Percentiles rank a stretch among this genome's conserved stretches.
Conservation (phyloP, 2,329 filamentous ascomycete species). For the Dactylonectria macrodidyma region DNA sequence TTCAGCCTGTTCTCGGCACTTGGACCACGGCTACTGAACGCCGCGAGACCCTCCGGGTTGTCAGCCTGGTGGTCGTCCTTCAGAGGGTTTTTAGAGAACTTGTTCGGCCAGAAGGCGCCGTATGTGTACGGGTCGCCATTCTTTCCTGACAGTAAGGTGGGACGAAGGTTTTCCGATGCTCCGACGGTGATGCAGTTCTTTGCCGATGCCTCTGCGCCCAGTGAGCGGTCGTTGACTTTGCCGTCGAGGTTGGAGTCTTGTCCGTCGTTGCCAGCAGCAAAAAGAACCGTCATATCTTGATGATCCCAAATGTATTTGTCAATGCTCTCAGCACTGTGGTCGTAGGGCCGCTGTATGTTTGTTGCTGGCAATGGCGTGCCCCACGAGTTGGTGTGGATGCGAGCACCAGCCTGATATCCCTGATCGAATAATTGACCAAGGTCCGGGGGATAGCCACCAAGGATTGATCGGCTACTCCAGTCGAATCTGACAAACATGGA, state of each 20-base stretch:
- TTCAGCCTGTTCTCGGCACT: not conserved
- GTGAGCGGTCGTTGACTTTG: slow-evolving; percentile 1
- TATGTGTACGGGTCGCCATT: not conserved
- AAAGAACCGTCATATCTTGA: slow-evolving; percentile 8
- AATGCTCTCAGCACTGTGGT: not conserved
- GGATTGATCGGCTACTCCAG: not conserved
- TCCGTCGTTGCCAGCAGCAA: slow-evolving; percentile 24
- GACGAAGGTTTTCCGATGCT: slow-evolving; percentile 14
- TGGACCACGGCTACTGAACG: slow-evolving; percentile 24
- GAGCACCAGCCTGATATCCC: slow-evolving; percentile 6
- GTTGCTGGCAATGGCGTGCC: slow-evolving; percentile 6
- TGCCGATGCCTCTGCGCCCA: not conserved
- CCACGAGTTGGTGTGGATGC: slow-evolving; percentile 25
- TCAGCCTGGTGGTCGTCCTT: slow-evolving; percentile 1
- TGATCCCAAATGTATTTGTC: slow-evolving; percentile 10
- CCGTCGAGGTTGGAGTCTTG: slow-evolving; percentile 5
- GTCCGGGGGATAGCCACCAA: not conserved
- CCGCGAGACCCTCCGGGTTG: slow-evolving; percentile 14
- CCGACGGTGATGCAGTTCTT: slow-evolving; percentile 23
- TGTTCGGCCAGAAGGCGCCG: not conserved
- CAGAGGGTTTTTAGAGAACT: slow-evolving; percentile 1
- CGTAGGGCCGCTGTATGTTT: slow-evolving; percentile 1
- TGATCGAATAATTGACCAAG: slow-evolving; percentile 4
- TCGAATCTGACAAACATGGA: slow-evolving; percentile 3
- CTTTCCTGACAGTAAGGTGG: not conserved